Conservation (phyloP, 2,329 filamentous ascomycete genomes). For the Alternaria ventricosa region DNA sequence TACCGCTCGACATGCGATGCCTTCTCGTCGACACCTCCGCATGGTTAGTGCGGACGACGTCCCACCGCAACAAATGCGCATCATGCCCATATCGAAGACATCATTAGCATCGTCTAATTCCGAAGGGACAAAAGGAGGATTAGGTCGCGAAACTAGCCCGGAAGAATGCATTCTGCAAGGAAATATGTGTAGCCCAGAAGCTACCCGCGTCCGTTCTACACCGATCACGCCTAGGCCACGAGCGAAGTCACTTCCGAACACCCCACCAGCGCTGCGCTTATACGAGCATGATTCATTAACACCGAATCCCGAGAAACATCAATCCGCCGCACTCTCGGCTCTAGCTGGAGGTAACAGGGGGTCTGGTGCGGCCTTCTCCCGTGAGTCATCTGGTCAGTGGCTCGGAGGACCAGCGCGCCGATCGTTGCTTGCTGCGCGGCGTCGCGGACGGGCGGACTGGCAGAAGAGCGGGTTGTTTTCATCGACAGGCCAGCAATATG, state of each 20-base stretch:
- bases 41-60: not conserved
- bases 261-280: not conserved
- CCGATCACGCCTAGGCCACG: not conserved
- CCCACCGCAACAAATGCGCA: not conserved
- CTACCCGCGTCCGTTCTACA: not conserved
- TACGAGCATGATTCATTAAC: not conserved
- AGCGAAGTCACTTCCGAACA: not conserved
- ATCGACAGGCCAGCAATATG: not conserved
- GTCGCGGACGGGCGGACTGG: not conserved
- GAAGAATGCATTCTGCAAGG: not conserved
- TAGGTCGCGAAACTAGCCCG: not conserved
- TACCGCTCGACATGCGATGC: not conserved
- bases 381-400: not conserved
- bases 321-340: not conserved
- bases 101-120: not conserved
- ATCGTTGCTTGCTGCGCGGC: not conserved
- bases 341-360: not conserved
- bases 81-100: not conserved
- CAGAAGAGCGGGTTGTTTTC: not conserved
- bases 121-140: not conserved
- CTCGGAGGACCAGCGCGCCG: not conserved
- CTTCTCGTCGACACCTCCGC: not conserved
- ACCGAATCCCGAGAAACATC: not conserved
- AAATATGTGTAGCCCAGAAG: not conserved
- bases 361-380: not conserved